These are phyloP conservation scores for Xylaria polymorpha DNA, from an alignment of 2,329 filamentous ascomycete species.

Conservation along the genomic window DNA sequence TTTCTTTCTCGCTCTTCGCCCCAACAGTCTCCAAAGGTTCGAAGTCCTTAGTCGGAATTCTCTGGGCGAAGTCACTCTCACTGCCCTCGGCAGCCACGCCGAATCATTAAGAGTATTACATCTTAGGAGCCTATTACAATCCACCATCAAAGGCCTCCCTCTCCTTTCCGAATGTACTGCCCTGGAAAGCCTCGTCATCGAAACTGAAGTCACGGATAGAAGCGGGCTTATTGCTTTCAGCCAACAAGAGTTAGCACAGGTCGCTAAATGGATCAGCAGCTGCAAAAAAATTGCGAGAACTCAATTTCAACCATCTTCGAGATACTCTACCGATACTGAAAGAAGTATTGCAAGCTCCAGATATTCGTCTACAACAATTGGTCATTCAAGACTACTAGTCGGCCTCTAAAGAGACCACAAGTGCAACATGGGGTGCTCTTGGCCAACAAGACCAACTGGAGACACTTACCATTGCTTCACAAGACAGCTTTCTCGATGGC, in stretches of 20 bases:
- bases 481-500: slow-evolving; percentile 59
- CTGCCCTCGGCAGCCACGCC: slow-evolving; percentile 61
- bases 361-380: slow-evolving; percentile 44
- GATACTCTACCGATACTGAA: slow-evolving; percentile 53
- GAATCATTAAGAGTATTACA: slow-evolving; percentile 51
- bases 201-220: slow-evolving; percentile 40
- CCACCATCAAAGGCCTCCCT: slow-evolving; percentile 48
- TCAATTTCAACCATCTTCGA: slow-evolving; percentile 59
- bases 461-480: slow-evolving; percentile 44
- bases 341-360: slow-evolving; percentile 43
- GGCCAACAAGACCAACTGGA: slow-evolving; percentile 43
- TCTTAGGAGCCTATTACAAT: slow-evolving; percentile 49
- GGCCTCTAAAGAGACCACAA: slow-evolving; percentile 29
- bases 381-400: slow-evolving; percentile 39
- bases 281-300: slow-evolving; percentile 44
- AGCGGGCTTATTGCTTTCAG: slow-evolving; percentile 41
- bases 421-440: slow-evolving; percentile 44
- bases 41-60: slow-evolving; percentile 67
- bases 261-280: slow-evolving; percentile 49
- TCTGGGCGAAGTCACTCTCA: slow-evolving; percentile 65
- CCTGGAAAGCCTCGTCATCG: slow-evolving; percentile 52
- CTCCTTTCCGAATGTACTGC: slow-evolving; percentile 50
- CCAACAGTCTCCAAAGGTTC: slow-evolving; percentile 69
- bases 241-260: slow-evolving; percentile 45
- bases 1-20: slow-evolving; percentile 67